Conservation (phyloP, 129 eudicot species). For the Sambucus nigra region DNA sequence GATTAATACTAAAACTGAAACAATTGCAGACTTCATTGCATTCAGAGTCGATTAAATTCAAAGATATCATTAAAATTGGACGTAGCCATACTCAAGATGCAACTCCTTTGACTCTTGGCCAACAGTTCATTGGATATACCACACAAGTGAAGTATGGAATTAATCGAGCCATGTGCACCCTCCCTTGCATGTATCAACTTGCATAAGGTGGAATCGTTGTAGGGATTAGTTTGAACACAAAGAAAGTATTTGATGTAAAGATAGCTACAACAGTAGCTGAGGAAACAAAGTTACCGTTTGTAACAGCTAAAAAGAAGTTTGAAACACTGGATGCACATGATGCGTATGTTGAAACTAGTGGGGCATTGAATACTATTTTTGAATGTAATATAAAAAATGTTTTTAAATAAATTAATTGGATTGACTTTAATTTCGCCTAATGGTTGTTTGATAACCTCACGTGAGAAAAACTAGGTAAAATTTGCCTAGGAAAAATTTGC, state of each 20-base stretch:
- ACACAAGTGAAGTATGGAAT: conserved; percentile 98
- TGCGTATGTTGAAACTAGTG: conserved; percentile 95
- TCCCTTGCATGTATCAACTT: conserved; percentile 96
- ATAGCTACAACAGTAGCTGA: conserved; percentile 98
- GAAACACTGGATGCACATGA: conserved; percentile 99
- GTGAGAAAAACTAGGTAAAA: no score
- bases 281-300: conserved; percentile 87
- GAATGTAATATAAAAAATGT: no score
- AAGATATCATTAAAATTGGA: conserved; percentile 87
- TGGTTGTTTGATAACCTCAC: no score
- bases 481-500: no score
- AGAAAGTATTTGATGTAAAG: conserved; percentile 96
- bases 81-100: conserved; percentile 99
- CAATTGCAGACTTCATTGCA: conserved; percentile 62
- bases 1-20: conserved; percentile 73
- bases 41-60: no score
- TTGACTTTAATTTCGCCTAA: no score
- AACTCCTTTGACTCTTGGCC: conserved; percentile 98
- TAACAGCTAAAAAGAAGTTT: conserved; percentile 98
- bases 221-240: conserved; percentile 95
- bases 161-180: no score
- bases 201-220: conserved; percentile 99
- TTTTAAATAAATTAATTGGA: no score
- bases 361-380: conserved; percentile 78
- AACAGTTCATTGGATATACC: conserved; percentile 95